Conservation (phyloP, 306 rosid species). For the Begonia peltatifolia region DNA sequence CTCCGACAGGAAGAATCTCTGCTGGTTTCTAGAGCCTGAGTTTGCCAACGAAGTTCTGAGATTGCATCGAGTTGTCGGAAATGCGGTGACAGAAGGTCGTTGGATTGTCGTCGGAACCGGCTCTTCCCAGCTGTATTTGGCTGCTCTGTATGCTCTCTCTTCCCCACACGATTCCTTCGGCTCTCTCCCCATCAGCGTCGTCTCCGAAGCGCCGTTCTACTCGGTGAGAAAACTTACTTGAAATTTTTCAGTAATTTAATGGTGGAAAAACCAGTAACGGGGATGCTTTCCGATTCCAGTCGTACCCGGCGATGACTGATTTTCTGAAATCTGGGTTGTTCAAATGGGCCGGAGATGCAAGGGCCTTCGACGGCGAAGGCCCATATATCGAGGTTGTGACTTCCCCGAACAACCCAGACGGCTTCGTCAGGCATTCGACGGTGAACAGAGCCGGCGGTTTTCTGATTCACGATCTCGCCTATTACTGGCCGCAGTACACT, state of each 20-base stretch:
- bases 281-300: constrained; percentile 23
- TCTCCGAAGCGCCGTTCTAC: constrained; percentile 72
- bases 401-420: constrained; percentile 93
- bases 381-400: constrained; percentile 78
- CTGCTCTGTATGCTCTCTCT: constrained; percentile 80
- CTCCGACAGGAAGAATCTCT: constrained; percentile 37
- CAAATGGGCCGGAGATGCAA: constrained; percentile 77
- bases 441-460: constrained; percentile 38
- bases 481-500: constrained; percentile 94
- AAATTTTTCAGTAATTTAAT: too few relatives aligned
- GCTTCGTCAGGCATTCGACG: constrained; percentile 30
- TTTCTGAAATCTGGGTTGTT: constrained; percentile 62
- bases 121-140: constrained; percentile 76
- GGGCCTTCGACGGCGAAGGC: constrained; percentile 24
- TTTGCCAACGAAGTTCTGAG: constrained; percentile 45
- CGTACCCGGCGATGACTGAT: constrained; percentile 56
- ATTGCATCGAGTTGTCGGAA: constrained; percentile 58
- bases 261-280: too few relatives aligned
- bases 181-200: constrained; percentile 41
- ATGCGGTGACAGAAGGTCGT: constrained; percentile 60
- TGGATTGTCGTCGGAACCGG: constrained; percentile 86
- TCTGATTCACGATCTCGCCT: constrained; percentile 64
- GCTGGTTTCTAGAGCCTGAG: constrained; percentile 82
- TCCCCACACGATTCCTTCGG: constrained; percentile 12
- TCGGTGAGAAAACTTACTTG: constrained; percentile 34